Evolutionary conservation across 257 asterid species (phyloP), one percentile per base, ranked within the genome.

Genomic region (Cruciata laevipes): DNA sequence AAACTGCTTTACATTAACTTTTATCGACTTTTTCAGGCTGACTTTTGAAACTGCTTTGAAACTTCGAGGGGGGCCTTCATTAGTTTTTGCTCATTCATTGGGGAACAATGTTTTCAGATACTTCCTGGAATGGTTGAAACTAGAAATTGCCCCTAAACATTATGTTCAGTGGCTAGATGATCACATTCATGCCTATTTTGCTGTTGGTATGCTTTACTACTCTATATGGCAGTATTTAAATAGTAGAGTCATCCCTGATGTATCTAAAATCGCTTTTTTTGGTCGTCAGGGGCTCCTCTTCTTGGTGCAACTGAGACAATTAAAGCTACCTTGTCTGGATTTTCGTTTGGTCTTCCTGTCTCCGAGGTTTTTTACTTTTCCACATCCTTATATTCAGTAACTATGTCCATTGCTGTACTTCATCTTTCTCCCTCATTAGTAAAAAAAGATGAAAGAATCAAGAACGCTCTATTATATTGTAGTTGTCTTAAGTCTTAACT

Each of bases 21-120:
- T 27, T 25, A 74, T 79, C 74, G 37, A 68, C 71, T 40, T 70
- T 66, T 77, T 81, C 90, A 93, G 99, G 96, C 83, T 86, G 61
- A 93, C 97, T 79, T 90, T 93, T 79, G 99, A 93, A 90, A 93
- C 95, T 79, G 95, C 99, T 71, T 88, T 81, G 49, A 93, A 90
- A 79, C 95, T 88, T 72, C 97, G 97, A 57, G 99, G 99, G 69
- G 97, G 97, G 32, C 96, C 99, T 0, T 86, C 99, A 18, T 71
- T 93, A 64, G 99, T 93, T 78, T 93, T 93, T 78, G 97, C 90
- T 68, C 99, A 93, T 85, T 93, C 99, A 60, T 30, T 93, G 84
- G 99, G 99, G 9, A 93, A 93, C 86, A 90, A 93, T 72, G 99
- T 93, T 63, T 93, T 93, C 85, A 85, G 99, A 90, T 93, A 93